phyloP scores from a whole-genome alignment of 2,329 filamentous ascomycete species.

The Cladosporium sp. region DNA sequence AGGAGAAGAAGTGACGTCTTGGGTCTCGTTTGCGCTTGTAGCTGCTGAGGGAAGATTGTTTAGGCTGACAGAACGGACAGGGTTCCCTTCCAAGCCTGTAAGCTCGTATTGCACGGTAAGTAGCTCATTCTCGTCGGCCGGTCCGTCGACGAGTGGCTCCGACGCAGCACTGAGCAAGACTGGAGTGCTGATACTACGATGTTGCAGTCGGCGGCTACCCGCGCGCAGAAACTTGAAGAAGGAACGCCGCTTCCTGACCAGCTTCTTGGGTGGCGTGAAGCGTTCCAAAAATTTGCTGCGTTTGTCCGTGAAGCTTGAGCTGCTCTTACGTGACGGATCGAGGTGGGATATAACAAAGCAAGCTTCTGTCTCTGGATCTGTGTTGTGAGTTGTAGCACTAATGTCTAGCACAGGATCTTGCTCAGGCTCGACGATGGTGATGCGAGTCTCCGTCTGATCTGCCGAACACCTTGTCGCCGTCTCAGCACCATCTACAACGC shows the following conservation, averaged over 20 bases:
- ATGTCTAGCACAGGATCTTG: no score
- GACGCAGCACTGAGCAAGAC: constrained; percentile 12
- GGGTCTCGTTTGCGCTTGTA: neutral
- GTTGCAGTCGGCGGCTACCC: constrained; percentile 18
- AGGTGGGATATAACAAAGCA: neutral
- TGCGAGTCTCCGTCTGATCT: neutral
- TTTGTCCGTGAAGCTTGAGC: constrained; percentile 17
- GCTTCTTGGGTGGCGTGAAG: constrained; percentile 19
- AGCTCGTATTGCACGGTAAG: constrained; percentile 22
- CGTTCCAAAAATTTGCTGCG: constrained; percentile 18
- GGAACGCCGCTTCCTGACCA: constrained; percentile 24
- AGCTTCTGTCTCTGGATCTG: no score
- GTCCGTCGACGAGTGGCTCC: constrained; percentile 18
- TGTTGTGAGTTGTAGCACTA: no score
- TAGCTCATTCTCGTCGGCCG: constrained; percentile 16
- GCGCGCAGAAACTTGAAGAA: constrained; percentile 25
- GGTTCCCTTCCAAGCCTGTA: neutral
- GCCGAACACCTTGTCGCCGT: constrained; percentile 1
- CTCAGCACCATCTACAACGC: neutral
- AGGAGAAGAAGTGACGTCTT: constrained; percentile 2
- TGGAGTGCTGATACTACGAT: constrained; percentile 23
- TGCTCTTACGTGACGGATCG: constrained; percentile 16
- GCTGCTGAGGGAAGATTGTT: constrained; percentile 5
- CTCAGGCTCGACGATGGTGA: constrained; percentile 2
- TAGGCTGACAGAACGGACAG: constrained; percentile 15